Percentiles rank a stretch among this genome's conserved stretches.
Conservation (phyloP, 2,329 filamentous ascomycete species). For the Phialocephala sp. region DNA sequence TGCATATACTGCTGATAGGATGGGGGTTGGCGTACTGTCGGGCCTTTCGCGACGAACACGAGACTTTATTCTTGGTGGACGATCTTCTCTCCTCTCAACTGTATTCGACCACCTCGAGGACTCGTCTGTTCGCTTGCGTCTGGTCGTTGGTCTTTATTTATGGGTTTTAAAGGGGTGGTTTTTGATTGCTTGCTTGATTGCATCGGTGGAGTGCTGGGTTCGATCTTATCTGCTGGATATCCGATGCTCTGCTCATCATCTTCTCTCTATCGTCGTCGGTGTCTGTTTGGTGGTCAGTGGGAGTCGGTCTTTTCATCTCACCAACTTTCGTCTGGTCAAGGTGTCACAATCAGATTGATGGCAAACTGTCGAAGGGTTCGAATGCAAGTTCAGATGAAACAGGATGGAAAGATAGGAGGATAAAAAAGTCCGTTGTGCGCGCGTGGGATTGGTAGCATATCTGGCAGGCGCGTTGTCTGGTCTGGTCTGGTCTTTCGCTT, state of each 20-base stretch:
- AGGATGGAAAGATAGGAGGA: conserved; percentile 11
- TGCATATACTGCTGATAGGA: conserved; percentile 31
- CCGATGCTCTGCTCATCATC: conserved; percentile 22
- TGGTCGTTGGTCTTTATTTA: conserved; percentile 22
- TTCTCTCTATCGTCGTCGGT: conserved; percentile 1
- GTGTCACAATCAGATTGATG: neutral
- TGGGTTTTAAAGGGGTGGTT: conserved; percentile 12
- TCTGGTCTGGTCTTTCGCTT: conserved; percentile 15
- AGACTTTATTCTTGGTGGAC: conserved; percentile 1
- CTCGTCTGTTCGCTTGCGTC: conserved; percentile 6
- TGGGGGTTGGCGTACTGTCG: conserved; percentile 21
- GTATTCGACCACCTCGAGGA: conserved; percentile 8
- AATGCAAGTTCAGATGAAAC: neutral
- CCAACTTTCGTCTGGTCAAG: conserved; percentile 4
- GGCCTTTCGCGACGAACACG: conserved; percentile 3
- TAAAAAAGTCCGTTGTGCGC: conserved; percentile 6
- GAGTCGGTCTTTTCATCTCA: conserved; percentile 2
- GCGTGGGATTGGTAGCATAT: conserved; percentile 20
- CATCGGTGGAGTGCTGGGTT: conserved; percentile 27
- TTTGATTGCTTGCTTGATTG: conserved; percentile 22
- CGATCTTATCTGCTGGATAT: conserved; percentile 18
- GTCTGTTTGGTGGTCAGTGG: conserved; percentile 6
- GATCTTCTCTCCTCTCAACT: conserved; percentile 6
- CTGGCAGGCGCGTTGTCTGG: conserved; percentile 19
- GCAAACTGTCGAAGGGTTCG: neutral